Evolutionary conservation across 345 rosid species (phyloP), one percentile per base, ranked within the genome.

Genomic region (Gossypium sturtianum): DNA sequence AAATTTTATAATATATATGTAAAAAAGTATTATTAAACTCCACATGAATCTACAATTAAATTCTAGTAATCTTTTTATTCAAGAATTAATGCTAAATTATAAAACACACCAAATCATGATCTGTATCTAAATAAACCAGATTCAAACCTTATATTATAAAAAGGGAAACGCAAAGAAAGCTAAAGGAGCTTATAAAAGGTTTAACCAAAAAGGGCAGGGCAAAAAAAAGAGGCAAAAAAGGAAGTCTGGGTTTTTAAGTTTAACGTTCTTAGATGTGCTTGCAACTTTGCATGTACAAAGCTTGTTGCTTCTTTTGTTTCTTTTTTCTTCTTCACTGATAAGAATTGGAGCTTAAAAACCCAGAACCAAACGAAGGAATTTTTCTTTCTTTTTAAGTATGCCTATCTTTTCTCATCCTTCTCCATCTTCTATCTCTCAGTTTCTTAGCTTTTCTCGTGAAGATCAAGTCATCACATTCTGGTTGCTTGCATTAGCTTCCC

Each of bases 401-500:
- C 89, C 78, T 61, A 77, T 59, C 64, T 64, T 64, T 19, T 41
- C 17, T 66, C 65, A 76, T 76, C 79, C 53, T 29, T 82, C 65
- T 74, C 65, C n/a, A 6, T 7, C 56, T 75, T 25, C 70, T 10
- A 45, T 54, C 13, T 78, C 86, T 75, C 67, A 76, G 73, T 49
- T 52, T 74, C 74, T 76, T 78, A 74, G 82, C 80, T 84, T 77
- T 48, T 70, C 44, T 75, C 70, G 67, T 77, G 54, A 29, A 70
- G 71, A 8, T 56, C 17, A 58, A 54, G 68, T 41, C 81, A 45
- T 76, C 83, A 75, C 38, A 54, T 53, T 71, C 88, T 71, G 71
- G 80, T 74, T 45, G 74, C 64, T 70, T 79, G 66, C 68, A 49
- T 73, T 83, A 77, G 45, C 80, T 75, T 60, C 66, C 83, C 69